Conservation (phyloP, 345 rosid genomes). For the Psidium guajava region DNA sequence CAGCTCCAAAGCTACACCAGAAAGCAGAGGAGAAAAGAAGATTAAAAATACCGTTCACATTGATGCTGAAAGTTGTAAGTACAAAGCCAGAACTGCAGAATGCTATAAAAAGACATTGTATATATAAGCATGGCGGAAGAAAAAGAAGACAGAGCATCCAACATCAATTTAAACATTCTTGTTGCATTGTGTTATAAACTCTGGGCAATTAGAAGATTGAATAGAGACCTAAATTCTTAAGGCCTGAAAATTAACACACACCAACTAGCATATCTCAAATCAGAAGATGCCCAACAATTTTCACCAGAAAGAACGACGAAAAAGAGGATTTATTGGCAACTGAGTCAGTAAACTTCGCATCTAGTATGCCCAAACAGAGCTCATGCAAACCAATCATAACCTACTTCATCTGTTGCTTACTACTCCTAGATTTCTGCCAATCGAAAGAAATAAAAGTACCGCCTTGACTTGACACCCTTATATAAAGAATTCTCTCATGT, state of each 20-base stretch:
- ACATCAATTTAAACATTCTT: background rate
- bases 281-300: background rate
- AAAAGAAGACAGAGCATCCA: background rate
- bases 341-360: background rate
- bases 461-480: background rate
- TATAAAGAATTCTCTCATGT: background rate
- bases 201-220: background rate
- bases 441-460: background rate
- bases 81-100: background rate
- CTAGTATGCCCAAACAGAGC: background rate
- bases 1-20: conserved; percentile 64
- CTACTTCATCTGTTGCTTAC: background rate
- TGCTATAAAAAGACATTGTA: background rate
- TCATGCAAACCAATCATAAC: background rate
- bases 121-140: background rate
- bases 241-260: background rate
- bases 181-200: background rate
- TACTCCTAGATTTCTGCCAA: background rate
- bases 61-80: background rate
- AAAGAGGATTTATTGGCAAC: background rate
- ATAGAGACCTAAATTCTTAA: background rate
- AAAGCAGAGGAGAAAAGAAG: background rate
- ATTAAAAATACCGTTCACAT: background rate
- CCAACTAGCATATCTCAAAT: background rate
- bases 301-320: background rate